phyloP scores from a whole-genome alignment of 2,329 filamentous ascomycete genomes.

The Colletotrichum agaves region DNA sequence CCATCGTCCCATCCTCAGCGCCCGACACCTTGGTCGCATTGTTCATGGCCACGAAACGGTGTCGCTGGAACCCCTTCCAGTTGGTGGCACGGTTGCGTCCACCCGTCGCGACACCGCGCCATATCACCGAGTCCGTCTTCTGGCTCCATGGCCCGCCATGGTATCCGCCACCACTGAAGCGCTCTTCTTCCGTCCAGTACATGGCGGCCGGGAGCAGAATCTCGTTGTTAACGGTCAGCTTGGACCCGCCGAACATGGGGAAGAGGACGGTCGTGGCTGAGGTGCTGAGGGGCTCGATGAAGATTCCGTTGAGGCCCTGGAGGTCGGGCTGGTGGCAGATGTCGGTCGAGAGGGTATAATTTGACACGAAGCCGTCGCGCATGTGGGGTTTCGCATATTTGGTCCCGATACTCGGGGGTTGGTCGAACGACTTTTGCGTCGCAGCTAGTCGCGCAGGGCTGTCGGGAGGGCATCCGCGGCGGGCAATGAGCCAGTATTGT shows the following conservation, averaged over 20 bases:
- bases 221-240: slow-evolving; percentile 75
- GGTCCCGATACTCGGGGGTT: slow-evolving; percentile 57
- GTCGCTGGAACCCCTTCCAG: slow-evolving; percentile 79
- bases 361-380: slow-evolving; percentile 68
- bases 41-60: slow-evolving; percentile 79
- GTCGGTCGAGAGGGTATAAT: slow-evolving; percentile 69
- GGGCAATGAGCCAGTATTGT: slow-evolving; percentile 67
- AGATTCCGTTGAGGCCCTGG: slow-evolving; percentile 70
- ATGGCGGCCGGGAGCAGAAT: slow-evolving; percentile 76
- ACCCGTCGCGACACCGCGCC: slow-evolving; percentile 76
- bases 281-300: slow-evolving; percentile 69
- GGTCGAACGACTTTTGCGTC: slow-evolving; percentile 54
- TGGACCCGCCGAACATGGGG: slow-evolving; percentile 76
- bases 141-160: slow-evolving; percentile 65
- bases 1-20: slow-evolving; percentile 56
- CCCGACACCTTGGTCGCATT: slow-evolving; percentile 69
- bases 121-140: slow-evolving; percentile 66
- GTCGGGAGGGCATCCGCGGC: slow-evolving; percentile 70
- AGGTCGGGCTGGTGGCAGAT: slow-evolving; percentile 75
- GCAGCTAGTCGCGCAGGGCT: slow-evolving; percentile 66
- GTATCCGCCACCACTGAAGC: slow-evolving; percentile 67
- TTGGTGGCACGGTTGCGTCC: slow-evolving; percentile 68
- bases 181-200: slow-evolving; percentile 73
- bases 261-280: slow-evolving; percentile 67
- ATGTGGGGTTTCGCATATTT: slow-evolving; percentile 60